Evolutionary conservation across 2,329 filamentous ascomycete species (phyloP).

Genomic region (Zymoseptoria pseudotritici): DNA sequence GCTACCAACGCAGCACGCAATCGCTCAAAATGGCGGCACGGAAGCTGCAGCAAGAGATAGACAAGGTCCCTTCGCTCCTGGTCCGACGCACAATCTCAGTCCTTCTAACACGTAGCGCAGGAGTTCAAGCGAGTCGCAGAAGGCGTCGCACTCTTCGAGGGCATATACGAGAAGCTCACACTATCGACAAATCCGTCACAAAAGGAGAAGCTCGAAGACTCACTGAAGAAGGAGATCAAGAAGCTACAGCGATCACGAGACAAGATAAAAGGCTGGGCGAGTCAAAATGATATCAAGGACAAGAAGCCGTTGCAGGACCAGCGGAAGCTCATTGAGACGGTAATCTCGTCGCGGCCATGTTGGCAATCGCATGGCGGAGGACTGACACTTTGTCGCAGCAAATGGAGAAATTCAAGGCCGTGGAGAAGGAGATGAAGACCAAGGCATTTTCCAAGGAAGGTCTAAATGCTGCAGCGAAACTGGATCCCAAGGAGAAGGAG

Average conservation of each 20-base stretch:
- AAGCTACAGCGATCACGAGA: constrained; percentile 95
- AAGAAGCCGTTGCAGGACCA: constrained; percentile 92
- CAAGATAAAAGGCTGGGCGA: constrained; percentile 99
- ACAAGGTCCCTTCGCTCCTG: constrained; percentile 60
- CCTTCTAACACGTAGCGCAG: constrained; percentile 18
- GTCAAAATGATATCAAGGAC: constrained; percentile 98
- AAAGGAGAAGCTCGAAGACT: constrained; percentile 97
- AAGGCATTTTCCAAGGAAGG: constrained; percentile 99
- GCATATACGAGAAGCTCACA: constrained; percentile 96
- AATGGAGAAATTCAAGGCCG: constrained; percentile 99
- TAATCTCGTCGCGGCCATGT: constrained; percentile 38
- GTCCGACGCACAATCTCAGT: neutral
- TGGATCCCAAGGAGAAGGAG: constrained; percentile 96
- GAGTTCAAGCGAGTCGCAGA: constrained; percentile 92
- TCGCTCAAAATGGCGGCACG: constrained; percentile 69
- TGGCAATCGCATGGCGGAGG: neutral
- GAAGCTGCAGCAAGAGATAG: constrained; percentile 96
- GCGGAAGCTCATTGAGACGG: constrained; percentile 93
- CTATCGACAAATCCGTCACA: constrained; percentile 86
- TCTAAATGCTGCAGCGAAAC: constrained; percentile 78
- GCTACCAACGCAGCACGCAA: neutral
- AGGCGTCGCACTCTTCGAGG: constrained; percentile 85
- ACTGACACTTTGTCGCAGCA: constrained; percentile 47
- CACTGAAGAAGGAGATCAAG: constrained; percentile 98
- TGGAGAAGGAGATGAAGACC: constrained; percentile 99